These are phyloP conservation scores for Neurospora sp. DNA, from an alignment of 495 filamentous ascomycete genomes.

Conservation along the genomic window DNA sequence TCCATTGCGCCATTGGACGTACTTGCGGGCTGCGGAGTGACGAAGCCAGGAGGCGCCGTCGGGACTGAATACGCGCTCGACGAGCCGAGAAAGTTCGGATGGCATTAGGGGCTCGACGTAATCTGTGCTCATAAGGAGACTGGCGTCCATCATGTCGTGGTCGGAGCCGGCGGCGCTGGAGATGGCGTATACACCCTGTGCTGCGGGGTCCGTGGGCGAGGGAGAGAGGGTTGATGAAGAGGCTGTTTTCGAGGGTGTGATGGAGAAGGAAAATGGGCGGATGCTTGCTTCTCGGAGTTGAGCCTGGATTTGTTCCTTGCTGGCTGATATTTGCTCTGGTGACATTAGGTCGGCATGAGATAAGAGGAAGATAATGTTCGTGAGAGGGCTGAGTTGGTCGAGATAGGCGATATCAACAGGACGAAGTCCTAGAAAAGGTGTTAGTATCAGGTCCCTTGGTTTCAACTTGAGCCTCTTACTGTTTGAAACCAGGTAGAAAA, in stretches of 20 bases:
- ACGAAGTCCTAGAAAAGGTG: constrained; percentile 46
- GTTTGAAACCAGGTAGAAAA: constrained; percentile 64
- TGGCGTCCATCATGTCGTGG: constrained; percentile 87
- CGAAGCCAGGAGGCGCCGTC: constrained; percentile 80
- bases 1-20: constrained; percentile 53
- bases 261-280: constrained; percentile 59
- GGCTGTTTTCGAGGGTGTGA: background rate
- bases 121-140: constrained; percentile 85
- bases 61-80: constrained; percentile 64
- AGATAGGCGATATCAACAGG: constrained; percentile 69
- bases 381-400: constrained; percentile 60
- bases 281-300: constrained; percentile 53
- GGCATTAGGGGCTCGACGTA: constrained; percentile 77
- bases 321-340: constrained; percentile 42
- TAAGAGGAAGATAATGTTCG: constrained; percentile 80
- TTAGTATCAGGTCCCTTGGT: background rate
- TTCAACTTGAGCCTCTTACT: constrained; percentile 14
- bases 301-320: constrained; percentile 52
- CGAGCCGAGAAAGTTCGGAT: constrained; percentile 65
- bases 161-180: constrained; percentile 72
- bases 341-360: constrained; percentile 66
- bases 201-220: constrained; percentile 16
- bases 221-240: background rate
- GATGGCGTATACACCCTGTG: constrained; percentile 57
- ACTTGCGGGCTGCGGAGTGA: constrained; percentile 78